Evolutionary conservation across 1,284 basidiomycete species (phyloP).

Genomic region (Malassezia globosa): DNA sequence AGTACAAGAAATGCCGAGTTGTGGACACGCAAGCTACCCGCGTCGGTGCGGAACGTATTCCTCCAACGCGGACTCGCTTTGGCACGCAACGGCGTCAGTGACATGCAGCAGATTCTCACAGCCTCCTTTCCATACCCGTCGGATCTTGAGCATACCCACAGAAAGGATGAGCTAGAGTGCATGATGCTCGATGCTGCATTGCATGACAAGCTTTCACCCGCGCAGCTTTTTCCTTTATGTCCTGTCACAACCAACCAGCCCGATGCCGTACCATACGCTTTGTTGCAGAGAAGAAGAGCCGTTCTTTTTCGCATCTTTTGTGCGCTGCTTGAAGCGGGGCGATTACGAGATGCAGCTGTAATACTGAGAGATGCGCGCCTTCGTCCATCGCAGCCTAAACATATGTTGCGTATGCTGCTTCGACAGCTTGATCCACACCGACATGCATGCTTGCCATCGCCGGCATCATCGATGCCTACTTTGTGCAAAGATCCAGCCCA

Average conservation of each 20-base stretch:
- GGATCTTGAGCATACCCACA: too few relatives aligned
- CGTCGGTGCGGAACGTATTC: not conserved
- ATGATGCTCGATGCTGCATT: not conserved
- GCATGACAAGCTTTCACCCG: not conserved
- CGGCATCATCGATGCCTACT: too few relatives aligned
- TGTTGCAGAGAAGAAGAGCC: slow-evolving; percentile 18
- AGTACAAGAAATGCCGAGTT: too few relatives aligned
- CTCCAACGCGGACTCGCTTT: not conserved
- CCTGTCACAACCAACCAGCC: slow-evolving; percentile 5
- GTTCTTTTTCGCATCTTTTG: slow-evolving; percentile 17
- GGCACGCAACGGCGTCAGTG: not conserved
- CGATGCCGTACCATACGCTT: not conserved
- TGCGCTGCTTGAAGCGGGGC: slow-evolving; percentile 11
- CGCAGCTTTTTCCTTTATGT: slow-evolving; percentile 17
- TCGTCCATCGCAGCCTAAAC: slow-evolving; percentile 23
- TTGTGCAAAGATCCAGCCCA: not conserved
- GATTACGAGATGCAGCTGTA: slow-evolving; percentile 17
- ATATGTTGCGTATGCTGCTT: slow-evolving; percentile 19
- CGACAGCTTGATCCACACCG: not conserved
- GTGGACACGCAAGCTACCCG: not conserved
- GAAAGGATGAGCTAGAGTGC: slow-evolving; percentile 11
- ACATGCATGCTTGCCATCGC: too few relatives aligned
- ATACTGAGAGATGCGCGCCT: slow-evolving; percentile 18
- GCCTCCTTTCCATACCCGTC: not conserved
- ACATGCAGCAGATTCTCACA: not conserved